Percentiles rank a stretch among this genome's conserved stretches.
Evolutionary conservation across 2,329 filamentous ascomycete species (phyloP).

Genomic region (Xylaria sp.): DNA sequence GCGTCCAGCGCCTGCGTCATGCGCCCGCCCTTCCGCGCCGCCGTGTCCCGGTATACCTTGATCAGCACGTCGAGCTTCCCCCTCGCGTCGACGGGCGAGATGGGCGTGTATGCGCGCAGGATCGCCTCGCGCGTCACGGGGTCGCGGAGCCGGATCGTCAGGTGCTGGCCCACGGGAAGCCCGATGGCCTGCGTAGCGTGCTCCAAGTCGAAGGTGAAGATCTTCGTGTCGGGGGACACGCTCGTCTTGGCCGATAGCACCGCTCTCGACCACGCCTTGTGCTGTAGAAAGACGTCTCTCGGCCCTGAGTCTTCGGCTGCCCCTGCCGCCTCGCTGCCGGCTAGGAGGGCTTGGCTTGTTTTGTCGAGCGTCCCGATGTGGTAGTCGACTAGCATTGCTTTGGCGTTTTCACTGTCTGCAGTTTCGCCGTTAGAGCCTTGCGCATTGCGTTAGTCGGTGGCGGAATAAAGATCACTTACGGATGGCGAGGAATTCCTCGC

Average conservation of each 20-base stretch:
- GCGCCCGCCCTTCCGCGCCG: constrained; percentile 71
- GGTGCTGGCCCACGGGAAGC: constrained; percentile 84
- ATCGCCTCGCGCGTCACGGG: constrained; percentile 76
- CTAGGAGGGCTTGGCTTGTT: constrained; percentile 65
- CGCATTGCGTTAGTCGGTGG: constrained; percentile 43
- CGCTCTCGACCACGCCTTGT: constrained; percentile 78
- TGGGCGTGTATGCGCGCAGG: constrained; percentile 88
- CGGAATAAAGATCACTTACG: constrained; percentile 68
- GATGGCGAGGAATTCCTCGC: constrained; percentile 92
- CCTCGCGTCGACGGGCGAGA: constrained; percentile 69
- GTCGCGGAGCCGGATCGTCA: constrained; percentile 84
- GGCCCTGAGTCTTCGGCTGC: constrained; percentile 53
- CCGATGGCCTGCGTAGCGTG: constrained; percentile 76
- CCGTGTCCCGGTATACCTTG: constrained; percentile 79
- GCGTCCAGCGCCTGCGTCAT: constrained; percentile 85
- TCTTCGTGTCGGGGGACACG: constrained; percentile 80
- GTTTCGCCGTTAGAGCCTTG: constrained; percentile 18
- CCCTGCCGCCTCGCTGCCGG: constrained; percentile 51
- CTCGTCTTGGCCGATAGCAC: constrained; percentile 73
- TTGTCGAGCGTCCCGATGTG: constrained; percentile 83
- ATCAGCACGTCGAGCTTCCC: constrained; percentile 80
- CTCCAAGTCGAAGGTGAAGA: constrained; percentile 85
- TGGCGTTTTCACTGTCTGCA: constrained; percentile 90
- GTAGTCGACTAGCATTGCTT: constrained; percentile 86
- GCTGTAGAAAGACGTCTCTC: constrained; percentile 74